Evolutionary conservation across 768 basidiomycete species (phyloP), one percentile per base, ranked within the genome.

Genomic region (Tricholoma sp.): DNA sequence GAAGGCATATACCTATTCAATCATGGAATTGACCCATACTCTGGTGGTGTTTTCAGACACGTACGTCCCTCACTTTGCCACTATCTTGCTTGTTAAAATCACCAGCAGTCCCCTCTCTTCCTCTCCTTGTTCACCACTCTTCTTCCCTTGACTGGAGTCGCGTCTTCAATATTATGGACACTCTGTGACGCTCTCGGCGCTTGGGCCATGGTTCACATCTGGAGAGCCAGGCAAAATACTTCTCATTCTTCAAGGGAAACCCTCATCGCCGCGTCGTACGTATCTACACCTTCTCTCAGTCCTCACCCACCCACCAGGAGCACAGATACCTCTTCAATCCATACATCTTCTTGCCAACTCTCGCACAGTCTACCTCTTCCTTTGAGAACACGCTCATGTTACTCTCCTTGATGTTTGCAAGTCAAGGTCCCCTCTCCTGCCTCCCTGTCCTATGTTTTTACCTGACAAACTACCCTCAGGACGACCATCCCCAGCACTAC

Each of bases 311-410:
- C 33, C 39, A 51, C 17, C 44, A 13, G 24, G 6, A 20, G 10
- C 56, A 2, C 62, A 97, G 94, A 47, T 95, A 88, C 70, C 81
- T 97, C 17, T 69, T 96, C 50, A 97, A 98, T 62, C 97, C 97
- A 2, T 97, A 97, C 68, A 71, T 90, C 7, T 69, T 96, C 55
- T 75, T 94, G 1, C 84, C 94, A 0, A 86, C 84, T 31, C 74
- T 96, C 6, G 89, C 93, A 0, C 74, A 85, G 10, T 95, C 95
- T 0, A 91, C 91, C 0, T 88, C 92, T 0, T 80, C 84, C 2
- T 74, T 98, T 13, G 92, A 96, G 65, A 96, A 91, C 66, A 76
- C 85, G 1, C 68, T 91, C 6, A 72, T 84, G 29, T 74, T 96
- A 1, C 62, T 88, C 1, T 65, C 86, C 4, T 68, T 97, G 39